phyloP scores from a whole-genome alignment of 345 rosid genomes.

The Rhizophora mangle region DNA sequence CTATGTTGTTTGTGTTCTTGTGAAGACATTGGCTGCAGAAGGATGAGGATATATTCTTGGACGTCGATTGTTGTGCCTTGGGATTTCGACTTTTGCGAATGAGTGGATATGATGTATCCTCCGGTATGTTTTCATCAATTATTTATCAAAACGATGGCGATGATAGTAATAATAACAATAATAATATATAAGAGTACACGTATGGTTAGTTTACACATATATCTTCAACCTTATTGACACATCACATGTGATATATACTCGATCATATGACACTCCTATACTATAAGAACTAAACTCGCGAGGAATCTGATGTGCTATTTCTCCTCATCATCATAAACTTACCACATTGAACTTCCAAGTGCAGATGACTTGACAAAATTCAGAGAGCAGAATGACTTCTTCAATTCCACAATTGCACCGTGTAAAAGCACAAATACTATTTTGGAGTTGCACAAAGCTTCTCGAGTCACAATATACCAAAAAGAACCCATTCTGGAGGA shows the following conservation, averaged over 20 bases:
- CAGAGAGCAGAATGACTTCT: not conserved
- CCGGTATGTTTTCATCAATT: not conserved
- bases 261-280: too few relatives aligned
- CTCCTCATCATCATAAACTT: not conserved
- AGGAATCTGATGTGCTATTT: too few relatives aligned
- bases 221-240: too few relatives aligned
- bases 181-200: too few relatives aligned
- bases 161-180: not conserved
- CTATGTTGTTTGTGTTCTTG: not conserved
- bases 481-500: conserved; percentile 11
- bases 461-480: conserved; percentile 11
- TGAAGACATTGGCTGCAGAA: conserved; percentile 10
- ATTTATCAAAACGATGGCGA: not conserved
- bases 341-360: not conserved
- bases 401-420: not conserved
- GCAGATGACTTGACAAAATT: not conserved
- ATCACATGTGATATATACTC: too few relatives aligned
- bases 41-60: conserved; percentile 16
- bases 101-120: conserved; percentile 17
- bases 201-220: too few relatives aligned
- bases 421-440: not conserved
- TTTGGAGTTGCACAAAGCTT: conserved; percentile 16
- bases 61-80: conserved; percentile 8
- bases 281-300: too few relatives aligned
- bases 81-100: conserved; percentile 11